Conservation (phyloP, 305 asterid species). For the Rubia balearica region DNA sequence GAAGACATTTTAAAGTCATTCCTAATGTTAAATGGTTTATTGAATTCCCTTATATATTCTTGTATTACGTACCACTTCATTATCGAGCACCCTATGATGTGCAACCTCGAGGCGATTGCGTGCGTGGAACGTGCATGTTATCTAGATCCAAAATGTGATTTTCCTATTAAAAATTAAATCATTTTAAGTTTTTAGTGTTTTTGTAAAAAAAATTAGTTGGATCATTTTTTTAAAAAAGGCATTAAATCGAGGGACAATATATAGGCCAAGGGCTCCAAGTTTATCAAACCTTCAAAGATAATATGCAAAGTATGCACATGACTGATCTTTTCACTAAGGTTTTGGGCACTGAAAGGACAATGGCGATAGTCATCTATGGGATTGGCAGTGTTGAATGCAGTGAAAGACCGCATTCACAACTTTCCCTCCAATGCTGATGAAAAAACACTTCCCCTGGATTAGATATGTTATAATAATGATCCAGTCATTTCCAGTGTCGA, state of each 20-base stretch:
- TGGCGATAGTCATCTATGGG: slow-evolving; percentile 68
- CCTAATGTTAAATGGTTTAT: too few relatives aligned
- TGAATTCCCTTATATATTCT: too few relatives aligned
- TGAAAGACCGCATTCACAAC: slow-evolving; percentile 64
- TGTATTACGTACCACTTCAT: too few relatives aligned
- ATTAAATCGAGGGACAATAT: neutral
- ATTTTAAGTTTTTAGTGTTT: too few relatives aligned
- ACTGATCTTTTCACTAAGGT: slow-evolving; percentile 31
- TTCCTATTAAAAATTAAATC: too few relatives aligned
- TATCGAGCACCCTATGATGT: too few relatives aligned
- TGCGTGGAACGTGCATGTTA: too few relatives aligned
- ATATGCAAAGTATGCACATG: slow-evolving; percentile 36
- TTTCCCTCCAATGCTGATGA: slow-evolving; percentile 60
- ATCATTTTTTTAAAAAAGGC: too few relatives aligned
- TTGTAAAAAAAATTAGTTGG: too few relatives aligned
- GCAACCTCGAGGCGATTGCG: too few relatives aligned
- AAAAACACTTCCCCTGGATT: slow-evolving; percentile 61
- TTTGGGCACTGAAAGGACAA: slow-evolving; percentile 43
- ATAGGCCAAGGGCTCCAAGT: slow-evolving; percentile 23
- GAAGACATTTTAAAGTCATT: too few relatives aligned
- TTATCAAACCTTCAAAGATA: slow-evolving; percentile 33
- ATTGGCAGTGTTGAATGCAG: slow-evolving; percentile 69
- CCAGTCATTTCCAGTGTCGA: slow-evolving; percentile 67
- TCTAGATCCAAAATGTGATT: too few relatives aligned
- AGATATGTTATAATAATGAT: slow-evolving; percentile 69